Percentiles rank a stretch among this genome's conserved stretches.
phyloP scores from a whole-genome alignment of 2,329 filamentous ascomycete species.

The Podosphaera fusca region DNA sequence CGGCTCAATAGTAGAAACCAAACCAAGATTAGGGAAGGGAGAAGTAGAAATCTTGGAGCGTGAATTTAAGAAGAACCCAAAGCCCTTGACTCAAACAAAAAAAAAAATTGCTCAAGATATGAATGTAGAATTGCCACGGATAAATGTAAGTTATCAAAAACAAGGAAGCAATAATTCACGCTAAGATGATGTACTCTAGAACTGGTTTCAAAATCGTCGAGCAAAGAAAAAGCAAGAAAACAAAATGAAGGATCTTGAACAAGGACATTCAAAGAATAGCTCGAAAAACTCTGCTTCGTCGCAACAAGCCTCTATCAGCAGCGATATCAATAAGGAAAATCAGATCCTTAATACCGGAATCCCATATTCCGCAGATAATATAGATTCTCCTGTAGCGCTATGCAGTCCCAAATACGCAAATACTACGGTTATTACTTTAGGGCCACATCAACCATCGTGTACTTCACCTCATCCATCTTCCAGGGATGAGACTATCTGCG shows the following conservation, averaged over 20 bases:
- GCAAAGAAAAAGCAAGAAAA: conserved; percentile 31
- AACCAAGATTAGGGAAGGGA: conserved; percentile 27
- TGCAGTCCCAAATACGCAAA: conserved; percentile 13
- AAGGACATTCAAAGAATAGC: conserved; percentile 15
- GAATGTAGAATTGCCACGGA: conserved; percentile 37
- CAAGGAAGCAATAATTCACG: conserved; percentile 23
- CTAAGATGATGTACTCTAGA: conserved; percentile 22
- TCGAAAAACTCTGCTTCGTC: conserved; percentile 11
- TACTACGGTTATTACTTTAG: conserved; percentile 10
- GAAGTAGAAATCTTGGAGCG: conserved; percentile 35
- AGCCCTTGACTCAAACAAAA: conserved; percentile 38
- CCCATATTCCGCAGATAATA: conserved; percentile 7
- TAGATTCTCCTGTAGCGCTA: conserved; percentile 9
- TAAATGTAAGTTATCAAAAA: conserved; percentile 32
- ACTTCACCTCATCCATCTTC: conserved; percentile 1
- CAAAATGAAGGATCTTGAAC: conserved; percentile 28
- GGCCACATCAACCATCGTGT: conserved; percentile 13
- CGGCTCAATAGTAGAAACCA: conserved; percentile 13
- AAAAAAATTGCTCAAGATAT: conserved; percentile 36
- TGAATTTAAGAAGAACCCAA: conserved; percentile 40
- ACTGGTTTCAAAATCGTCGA: conserved; percentile 46
- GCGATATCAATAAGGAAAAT: conserved; percentile 5
- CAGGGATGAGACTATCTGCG: too few relatives aligned
- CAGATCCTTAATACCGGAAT: conserved; percentile 6
- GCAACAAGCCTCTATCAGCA: conserved; percentile 13